Percentiles rank a stretch among this genome's conserved stretches.
phyloP scores from a whole-genome alignment of 495 filamentous ascomycete species.

The Penicillium antarcticum region DNA sequence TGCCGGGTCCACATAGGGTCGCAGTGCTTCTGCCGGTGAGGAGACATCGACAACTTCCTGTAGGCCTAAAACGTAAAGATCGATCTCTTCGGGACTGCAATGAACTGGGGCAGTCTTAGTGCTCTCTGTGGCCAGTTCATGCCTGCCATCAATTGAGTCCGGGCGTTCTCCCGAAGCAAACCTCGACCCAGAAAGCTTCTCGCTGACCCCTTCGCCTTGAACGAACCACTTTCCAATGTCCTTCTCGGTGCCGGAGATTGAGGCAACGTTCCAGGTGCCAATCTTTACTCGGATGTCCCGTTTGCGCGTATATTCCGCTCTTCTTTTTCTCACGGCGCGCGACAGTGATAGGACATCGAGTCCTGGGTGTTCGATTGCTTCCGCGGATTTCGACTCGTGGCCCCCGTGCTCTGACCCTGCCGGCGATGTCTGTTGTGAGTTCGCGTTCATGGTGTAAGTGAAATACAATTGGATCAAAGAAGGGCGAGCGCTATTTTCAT shows the following conservation, averaged over 20 bases:
- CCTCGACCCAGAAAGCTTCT: constrained; percentile 51
- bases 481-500: not conserved
- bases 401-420: constrained; percentile 11
- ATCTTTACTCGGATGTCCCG: constrained; percentile 76
- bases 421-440: constrained; percentile 7
- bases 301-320: constrained; percentile 71
- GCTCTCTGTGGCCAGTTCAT: not conserved
- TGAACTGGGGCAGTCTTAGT: constrained; percentile 10
- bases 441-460: constrained; percentile 10
- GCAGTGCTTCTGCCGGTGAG: constrained; percentile 58
- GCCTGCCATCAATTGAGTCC: not conserved
- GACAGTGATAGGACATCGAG: constrained; percentile 46
- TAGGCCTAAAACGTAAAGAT: constrained; percentile 83
- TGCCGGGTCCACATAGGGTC: constrained; percentile 69
- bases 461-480: not conserved
- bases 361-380: constrained; percentile 12
- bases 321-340: constrained; percentile 64
- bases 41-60: constrained; percentile 91
- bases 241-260: constrained; percentile 74
- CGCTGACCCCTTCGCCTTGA: constrained; percentile 64
- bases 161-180: constrained; percentile 30
- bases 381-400: constrained; percentile 22
- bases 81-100: constrained; percentile 57
- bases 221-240: constrained; percentile 87
- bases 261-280: constrained; percentile 93